Evolutionary conservation across 2,329 filamentous ascomycete genomes (phyloP).

Genomic region (Phialophora chinensis): DNA sequence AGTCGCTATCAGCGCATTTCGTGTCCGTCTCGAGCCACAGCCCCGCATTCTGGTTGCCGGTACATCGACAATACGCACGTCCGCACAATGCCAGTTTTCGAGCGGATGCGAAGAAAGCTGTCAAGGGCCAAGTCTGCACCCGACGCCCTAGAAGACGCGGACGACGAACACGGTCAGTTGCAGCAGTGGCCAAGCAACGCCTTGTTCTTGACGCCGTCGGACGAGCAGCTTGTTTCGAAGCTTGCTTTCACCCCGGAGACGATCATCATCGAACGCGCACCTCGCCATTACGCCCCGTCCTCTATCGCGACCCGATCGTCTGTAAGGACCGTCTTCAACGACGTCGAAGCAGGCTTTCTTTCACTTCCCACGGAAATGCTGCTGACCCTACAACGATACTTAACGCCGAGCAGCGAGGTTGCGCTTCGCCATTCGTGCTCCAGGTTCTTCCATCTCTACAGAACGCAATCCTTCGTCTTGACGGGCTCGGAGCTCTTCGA

Average conservation of each 20-base stretch:
- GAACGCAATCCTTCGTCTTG: constrained; percentile 36
- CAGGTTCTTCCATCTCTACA: constrained; percentile 38
- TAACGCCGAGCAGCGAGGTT: constrained; percentile 36
- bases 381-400: constrained; percentile 34
- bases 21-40: background rate
- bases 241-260: constrained; percentile 38
- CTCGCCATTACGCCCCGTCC: constrained; percentile 26
- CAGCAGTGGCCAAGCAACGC: constrained; percentile 29
- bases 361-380: constrained; percentile 39
- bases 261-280: constrained; percentile 34
- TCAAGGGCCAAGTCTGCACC: constrained; percentile 35
- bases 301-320: constrained; percentile 36
- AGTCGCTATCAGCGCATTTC: background rate
- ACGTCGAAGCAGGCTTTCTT: constrained; percentile 37
- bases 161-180: constrained; percentile 13
- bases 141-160: constrained; percentile 11
- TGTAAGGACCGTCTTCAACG: constrained; percentile 39
- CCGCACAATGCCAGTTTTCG: constrained; percentile 28
- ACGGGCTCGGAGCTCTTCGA: constrained; percentile 38
- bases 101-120: constrained; percentile 33
- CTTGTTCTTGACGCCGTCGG: constrained; percentile 37
- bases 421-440: constrained; percentile 38
- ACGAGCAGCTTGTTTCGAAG: constrained; percentile 38
- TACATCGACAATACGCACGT: constrained; percentile 2
- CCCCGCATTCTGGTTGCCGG: constrained; percentile 12